Evolutionary conservation across 2,329 filamentous ascomycete species (phyloP).

Genomic region (Periconia sp.): DNA sequence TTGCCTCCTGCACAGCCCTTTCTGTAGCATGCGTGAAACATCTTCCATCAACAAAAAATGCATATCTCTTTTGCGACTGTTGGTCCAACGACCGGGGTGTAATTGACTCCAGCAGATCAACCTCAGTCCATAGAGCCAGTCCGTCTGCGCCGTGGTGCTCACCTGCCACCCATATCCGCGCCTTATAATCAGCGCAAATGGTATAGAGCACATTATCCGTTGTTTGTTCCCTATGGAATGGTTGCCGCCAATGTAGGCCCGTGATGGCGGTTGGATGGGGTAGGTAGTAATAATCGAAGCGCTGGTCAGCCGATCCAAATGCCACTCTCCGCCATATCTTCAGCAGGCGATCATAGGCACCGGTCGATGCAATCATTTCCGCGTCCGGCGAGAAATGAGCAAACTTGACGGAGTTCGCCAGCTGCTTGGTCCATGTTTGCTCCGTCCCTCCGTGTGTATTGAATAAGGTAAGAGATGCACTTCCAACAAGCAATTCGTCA

Average conservation of each 20-base stretch:
- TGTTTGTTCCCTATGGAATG: constrained; percentile 76
- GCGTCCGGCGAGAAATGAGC: constrained; percentile 87
- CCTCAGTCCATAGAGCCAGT: constrained; percentile 78
- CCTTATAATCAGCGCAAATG: constrained; percentile 77
- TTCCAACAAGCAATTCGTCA: constrained; percentile 83
- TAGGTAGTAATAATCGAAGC: constrained; percentile 91
- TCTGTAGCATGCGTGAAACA: constrained; percentile 82
- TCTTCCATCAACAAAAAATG: constrained; percentile 81
- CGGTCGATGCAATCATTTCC: constrained; percentile 81
- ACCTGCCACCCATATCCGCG: constrained; percentile 83
- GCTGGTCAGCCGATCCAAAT: constrained; percentile 80
- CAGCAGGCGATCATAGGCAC: constrained; percentile 78
- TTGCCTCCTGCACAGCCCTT: constrained; percentile 70
- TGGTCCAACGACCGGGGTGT: constrained; percentile 57
- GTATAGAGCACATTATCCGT: constrained; percentile 91
- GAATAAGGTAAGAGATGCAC: constrained; percentile 74
- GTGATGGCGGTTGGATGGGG: constrained; percentile 84
- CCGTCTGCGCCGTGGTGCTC: constrained; percentile 74
- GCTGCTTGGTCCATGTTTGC: constrained; percentile 73
- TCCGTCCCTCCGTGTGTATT: constrained; percentile 58
- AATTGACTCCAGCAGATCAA: constrained; percentile 78
- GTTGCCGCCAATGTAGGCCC: constrained; percentile 82
- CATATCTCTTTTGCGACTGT: constrained; percentile 63
- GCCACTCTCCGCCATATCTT: constrained; percentile 92
- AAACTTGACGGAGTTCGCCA: constrained; percentile 76